These are phyloP conservation scores for Cynanchum wilfordii DNA, from an alignment of 257 asterid genomes.

Conservation along the genomic window DNA sequence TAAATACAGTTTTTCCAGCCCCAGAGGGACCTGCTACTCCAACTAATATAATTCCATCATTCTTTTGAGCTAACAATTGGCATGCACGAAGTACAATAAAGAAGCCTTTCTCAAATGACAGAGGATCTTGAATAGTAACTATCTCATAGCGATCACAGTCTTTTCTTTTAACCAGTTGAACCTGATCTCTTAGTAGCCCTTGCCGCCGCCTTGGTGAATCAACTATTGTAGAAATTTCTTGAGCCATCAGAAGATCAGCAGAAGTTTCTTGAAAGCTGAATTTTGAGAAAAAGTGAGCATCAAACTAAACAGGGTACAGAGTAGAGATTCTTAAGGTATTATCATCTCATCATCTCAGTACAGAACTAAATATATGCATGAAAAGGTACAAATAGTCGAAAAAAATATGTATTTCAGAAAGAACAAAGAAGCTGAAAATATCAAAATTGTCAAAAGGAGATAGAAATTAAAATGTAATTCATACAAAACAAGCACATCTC, in stretches of 20 bases:
- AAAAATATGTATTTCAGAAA: not conserved
- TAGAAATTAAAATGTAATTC: not conserved
- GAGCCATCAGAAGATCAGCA: slow-evolving; percentile 47
- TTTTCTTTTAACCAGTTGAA: slow-evolving; percentile 71
- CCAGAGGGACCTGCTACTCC: slow-evolving; percentile 99
- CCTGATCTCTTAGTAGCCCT: slow-evolving; percentile 87
- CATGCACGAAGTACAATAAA: slow-evolving; percentile 81
- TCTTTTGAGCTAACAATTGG: slow-evolving; percentile 86
- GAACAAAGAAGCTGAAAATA: not conserved
- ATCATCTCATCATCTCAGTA: not conserved
- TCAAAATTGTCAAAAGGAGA: not conserved
- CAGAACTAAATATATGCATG: not conserved
- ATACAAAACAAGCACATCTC: not conserved
- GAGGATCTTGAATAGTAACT: slow-evolving; percentile 63
- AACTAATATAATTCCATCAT: slow-evolving; percentile 72
- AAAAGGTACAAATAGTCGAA: not conserved
- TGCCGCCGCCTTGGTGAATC: slow-evolving; percentile 82
- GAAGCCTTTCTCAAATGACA: slow-evolving; percentile 94
- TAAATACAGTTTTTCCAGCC: slow-evolving; percentile 87
- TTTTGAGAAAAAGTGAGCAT: not conserved
- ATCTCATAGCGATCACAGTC: slow-evolving; percentile 78
- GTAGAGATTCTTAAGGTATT: not conserved
- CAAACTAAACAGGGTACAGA: not conserved
- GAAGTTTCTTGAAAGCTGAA: slow-evolving; percentile 8
- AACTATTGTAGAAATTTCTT: slow-evolving; percentile 34